phyloP scores from a whole-genome alignment of 345 rosid species.

The Boechera retrofracta region DNA sequence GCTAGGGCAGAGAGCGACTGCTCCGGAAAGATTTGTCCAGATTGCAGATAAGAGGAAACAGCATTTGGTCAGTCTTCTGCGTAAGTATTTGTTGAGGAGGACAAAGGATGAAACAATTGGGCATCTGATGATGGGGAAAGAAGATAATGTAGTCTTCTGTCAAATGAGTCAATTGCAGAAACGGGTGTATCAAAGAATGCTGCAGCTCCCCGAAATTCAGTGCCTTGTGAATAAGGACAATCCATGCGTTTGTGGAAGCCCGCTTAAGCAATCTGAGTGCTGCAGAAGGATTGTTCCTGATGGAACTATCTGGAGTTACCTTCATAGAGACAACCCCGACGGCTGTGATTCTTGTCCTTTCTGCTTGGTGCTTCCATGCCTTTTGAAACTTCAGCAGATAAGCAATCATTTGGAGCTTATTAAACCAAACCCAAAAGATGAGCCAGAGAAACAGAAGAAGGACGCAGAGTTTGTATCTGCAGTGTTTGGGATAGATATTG shows the following conservation, averaged over 20 bases:
- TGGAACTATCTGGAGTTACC: slow-evolving; percentile 87
- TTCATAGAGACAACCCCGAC: slow-evolving; percentile 79
- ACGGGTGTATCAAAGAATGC: slow-evolving; percentile 78
- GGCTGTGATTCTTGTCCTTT: slow-evolving; percentile 99
- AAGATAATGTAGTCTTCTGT: slow-evolving; percentile 94
- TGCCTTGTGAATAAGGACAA: slow-evolving; percentile 90
- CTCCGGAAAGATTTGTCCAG: slow-evolving; percentile 76
- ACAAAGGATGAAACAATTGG: slow-evolving; percentile 98
- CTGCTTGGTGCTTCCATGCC: slow-evolving; percentile 95
- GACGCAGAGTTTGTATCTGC: slow-evolving; percentile 87
- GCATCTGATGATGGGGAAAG: slow-evolving; percentile 97
- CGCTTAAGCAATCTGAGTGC: slow-evolving; percentile 86
- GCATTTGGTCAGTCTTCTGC: slow-evolving; percentile 70
- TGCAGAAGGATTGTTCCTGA: slow-evolving; percentile 86
- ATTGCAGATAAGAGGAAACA: slow-evolving; percentile 83
- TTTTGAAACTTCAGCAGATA: slow-evolving; percentile 66
- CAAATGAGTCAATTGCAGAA: slow-evolving; percentile 91
- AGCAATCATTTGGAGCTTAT: slow-evolving; percentile 97
- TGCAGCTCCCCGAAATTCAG: slow-evolving; percentile 82
- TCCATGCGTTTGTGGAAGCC: slow-evolving; percentile 91
- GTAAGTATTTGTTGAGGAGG: slow-evolving; percentile 85
- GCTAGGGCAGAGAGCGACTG: slow-evolving; percentile 88
- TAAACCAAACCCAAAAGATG: slow-evolving; percentile 93
- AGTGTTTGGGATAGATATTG: slow-evolving; percentile 81
- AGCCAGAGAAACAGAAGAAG: slow-evolving; percentile 80